A percentile compares a stretch with the other conserved stretches of the same genome.
Conservation (phyloP, 371 early-diverging fungal genomes). For the Lichtheimia ramosa region DNA sequence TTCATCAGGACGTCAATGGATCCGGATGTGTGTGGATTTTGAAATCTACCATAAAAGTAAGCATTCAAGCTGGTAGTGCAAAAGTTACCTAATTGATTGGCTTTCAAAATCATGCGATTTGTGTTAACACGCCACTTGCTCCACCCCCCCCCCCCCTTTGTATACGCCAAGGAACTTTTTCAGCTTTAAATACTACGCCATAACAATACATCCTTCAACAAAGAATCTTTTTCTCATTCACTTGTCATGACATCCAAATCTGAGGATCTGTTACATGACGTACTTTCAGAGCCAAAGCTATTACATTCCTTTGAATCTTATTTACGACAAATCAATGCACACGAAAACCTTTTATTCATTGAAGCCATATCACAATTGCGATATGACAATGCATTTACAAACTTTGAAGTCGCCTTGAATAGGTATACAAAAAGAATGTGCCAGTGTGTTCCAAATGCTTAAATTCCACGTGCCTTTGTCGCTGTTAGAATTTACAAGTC, state of each 20-base stretch:
- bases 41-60: too few species aligned
- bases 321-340: constrained; percentile 19
- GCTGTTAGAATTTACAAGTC: constrained; percentile 37
- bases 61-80: too few species aligned
- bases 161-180: background rate
- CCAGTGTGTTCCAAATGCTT: background rate
- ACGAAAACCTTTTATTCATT: constrained; percentile 39
- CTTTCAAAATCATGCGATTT: constrained; percentile 1
- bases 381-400: constrained; percentile 22
- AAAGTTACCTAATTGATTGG: background rate
- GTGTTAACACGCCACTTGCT: constrained; percentile 3
- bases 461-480: background rate
- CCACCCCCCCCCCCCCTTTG: too few species aligned
- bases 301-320: constrained; percentile 28
- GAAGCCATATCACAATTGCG: constrained; percentile 40
- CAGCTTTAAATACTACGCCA: constrained; percentile 1
- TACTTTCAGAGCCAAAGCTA: constrained; percentile 28
- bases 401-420: constrained; percentile 21
- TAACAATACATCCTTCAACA: background rate
- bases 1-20: too few species aligned
- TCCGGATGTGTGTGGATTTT: too few species aligned
- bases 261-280: constrained; percentile 10
- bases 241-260: background rate
- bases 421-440: constrained; percentile 20
- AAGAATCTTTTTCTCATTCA: background rate